These are phyloP conservation scores for Gloeopeniophorella convolvens DNA, from an alignment of 768 basidiomycete species.

Conservation along the genomic window DNA sequence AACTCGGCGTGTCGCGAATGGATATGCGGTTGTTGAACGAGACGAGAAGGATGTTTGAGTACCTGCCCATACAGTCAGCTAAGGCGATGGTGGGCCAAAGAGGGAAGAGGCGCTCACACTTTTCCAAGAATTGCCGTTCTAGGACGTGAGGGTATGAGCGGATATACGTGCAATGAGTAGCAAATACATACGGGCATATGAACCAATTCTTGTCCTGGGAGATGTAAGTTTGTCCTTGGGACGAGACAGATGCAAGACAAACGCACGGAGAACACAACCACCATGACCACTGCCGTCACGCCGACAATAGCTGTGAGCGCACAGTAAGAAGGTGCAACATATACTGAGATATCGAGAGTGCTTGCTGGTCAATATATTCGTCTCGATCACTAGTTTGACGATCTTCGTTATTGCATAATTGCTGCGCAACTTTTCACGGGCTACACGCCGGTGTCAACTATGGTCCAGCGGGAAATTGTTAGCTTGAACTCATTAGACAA, in stretches of 20 bases:
- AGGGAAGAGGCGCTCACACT: not conserved
- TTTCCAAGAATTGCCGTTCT: conserved; percentile 10
- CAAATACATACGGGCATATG: conserved; percentile 4
- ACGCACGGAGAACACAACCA: not conserved
- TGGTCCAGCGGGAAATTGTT: not conserved
- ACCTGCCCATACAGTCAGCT: not conserved
- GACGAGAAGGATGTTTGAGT: conserved; percentile 8
- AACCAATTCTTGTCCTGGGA: conserved; percentile 8
- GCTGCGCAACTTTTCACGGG: too few relatives aligned
- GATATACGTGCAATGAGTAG: not conserved
- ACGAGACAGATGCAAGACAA: not conserved
- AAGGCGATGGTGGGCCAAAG: not conserved
- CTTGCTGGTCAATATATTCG: not conserved
- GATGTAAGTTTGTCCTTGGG: not conserved
- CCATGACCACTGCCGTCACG: not conserved
- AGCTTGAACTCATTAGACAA: not conserved
- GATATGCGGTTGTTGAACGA: conserved; percentile 12
- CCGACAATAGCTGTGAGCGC: not conserved
- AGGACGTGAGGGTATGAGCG: not conserved
- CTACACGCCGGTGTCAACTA: not conserved
- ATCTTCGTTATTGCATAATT: not conserved
- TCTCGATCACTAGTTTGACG: not conserved
- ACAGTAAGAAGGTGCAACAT: not conserved
- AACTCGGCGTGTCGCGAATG: not conserved
- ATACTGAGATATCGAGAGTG: not conserved